Conservation (phyloP, 176 grass and related monocot species). For the Bonia amplexicaulis region DNA sequence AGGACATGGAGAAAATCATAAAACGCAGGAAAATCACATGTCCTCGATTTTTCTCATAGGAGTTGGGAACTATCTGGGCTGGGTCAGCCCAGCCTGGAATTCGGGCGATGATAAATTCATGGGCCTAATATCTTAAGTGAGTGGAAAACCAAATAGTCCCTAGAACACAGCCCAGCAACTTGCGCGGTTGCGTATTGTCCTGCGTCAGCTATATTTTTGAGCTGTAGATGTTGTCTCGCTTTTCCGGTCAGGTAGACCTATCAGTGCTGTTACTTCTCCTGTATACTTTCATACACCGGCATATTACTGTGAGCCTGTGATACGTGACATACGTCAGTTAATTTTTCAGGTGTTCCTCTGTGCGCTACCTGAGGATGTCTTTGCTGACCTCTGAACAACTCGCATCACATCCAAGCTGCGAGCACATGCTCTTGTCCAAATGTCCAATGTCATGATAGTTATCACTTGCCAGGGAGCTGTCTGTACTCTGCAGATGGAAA, state of each 20-base stretch:
- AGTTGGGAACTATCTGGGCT: not conserved
- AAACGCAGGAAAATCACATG: not conserved
- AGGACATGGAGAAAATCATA: not conserved
- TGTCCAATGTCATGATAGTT: not conserved
- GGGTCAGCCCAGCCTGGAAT: not conserved
- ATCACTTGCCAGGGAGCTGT: not conserved
- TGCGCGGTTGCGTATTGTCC: not conserved
- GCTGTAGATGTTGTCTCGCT: not conserved
- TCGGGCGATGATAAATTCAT: not conserved
- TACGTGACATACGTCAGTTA: not conserved
- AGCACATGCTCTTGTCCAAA: not conserved
- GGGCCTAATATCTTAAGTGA: not conserved
- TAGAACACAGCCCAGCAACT: not conserved
- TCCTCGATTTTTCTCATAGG: not conserved
- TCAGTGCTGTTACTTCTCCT: not conserved
- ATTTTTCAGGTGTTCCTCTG: not conserved
- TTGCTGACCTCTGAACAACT: not conserved
- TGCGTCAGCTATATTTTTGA: not conserved
- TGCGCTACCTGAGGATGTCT: not conserved
- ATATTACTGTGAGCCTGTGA: not conserved
- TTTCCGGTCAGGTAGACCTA: not conserved
- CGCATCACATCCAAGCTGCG: not conserved
- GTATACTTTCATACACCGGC: not conserved
- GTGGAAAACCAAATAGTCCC: not conserved
- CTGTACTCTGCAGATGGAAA: not conserved